Evolutionary conservation across 192 early-diverging fungal species (phyloP).

Genomic region (Geranomyces variabilis): DNA sequence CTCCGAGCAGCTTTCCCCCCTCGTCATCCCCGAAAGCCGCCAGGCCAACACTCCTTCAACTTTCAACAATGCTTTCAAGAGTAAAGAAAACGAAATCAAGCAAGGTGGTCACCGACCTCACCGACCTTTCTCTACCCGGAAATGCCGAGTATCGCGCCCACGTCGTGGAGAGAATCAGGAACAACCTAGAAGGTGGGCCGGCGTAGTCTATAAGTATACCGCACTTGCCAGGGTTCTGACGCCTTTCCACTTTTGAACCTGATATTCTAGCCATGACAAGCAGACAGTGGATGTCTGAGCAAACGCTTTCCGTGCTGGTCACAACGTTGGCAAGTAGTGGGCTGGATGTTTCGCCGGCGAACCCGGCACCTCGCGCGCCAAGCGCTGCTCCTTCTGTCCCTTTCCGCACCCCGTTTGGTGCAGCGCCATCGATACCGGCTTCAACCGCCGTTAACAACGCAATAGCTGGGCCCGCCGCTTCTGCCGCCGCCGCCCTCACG

Average conservation of each 20-base stretch:
- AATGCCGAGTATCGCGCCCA: neutral
- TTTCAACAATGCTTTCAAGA: slow-evolving; percentile 8
- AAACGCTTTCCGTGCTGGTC: neutral
- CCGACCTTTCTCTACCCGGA: neutral
- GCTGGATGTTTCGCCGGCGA: neutral
- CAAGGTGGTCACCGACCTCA: slow-evolving; percentile 5
- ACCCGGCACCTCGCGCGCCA: no score
- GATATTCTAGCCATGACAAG: neutral
- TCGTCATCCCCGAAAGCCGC: no score
- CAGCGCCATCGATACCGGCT: neutral
- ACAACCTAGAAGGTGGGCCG: neutral
- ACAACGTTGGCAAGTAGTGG: neutral
- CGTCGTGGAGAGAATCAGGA: neutral
- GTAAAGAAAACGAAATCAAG: neutral
- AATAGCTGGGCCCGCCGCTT: neutral
- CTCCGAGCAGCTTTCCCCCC: no score
- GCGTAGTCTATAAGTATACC: neutral
- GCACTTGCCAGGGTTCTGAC: neutral
- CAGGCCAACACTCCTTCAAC: no score
- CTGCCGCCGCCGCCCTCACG: neutral
- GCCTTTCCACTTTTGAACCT: neutral
- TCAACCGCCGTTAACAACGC: neutral
- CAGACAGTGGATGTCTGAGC: neutral
- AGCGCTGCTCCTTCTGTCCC: neutral
- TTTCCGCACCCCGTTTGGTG: neutral